Evolutionary conservation across 2,329 filamentous ascomycete genomes (phyloP).

Genomic region (Cercospora janseana): DNA sequence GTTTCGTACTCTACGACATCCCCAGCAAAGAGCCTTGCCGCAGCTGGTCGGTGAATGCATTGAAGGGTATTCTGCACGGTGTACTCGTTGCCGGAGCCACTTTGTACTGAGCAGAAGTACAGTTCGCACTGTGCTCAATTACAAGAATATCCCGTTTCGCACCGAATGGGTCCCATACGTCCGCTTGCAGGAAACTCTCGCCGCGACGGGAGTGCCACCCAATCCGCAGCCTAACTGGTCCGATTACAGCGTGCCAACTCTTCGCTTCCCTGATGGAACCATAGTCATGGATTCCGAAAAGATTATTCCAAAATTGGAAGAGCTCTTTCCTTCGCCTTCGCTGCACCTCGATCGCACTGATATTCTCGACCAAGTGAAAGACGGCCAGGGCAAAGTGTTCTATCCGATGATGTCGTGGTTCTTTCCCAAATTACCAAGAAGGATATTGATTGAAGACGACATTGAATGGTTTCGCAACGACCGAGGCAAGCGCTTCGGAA

Average conservation of each 20-base stretch:
- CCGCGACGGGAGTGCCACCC: conserved; percentile 5
- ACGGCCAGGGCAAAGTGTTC: neutral
- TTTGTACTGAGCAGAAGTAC: neutral
- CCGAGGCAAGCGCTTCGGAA: conserved; percentile 19
- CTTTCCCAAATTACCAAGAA: neutral
- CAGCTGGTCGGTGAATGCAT: conserved; percentile 14
- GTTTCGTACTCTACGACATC: conserved; percentile 12
- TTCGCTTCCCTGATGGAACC: conserved; percentile 8
- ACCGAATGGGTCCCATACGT: conserved; percentile 16
- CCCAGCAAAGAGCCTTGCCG: conserved; percentile 13
- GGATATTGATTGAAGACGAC: conserved; percentile 33
- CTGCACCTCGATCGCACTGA: conserved; percentile 10
- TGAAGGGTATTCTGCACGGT: conserved; percentile 6
- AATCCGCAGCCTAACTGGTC: conserved; percentile 7
- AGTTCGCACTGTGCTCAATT: conserved; percentile 15
- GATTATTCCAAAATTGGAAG: conserved; percentile 11
- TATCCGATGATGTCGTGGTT: neutral
- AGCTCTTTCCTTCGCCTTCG: conserved; percentile 8
- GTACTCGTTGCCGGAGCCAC: no score
- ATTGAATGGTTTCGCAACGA: conserved; percentile 14
- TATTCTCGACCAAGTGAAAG: neutral
- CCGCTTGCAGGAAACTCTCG: conserved; percentile 14
- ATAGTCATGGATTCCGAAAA: conserved; percentile 14
- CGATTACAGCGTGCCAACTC: conserved; percentile 6
- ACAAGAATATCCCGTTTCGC: conserved; percentile 15